Base-by-base conservation (phyloP, 805 yeast genomes). In the Komagataella populi region DNA sequence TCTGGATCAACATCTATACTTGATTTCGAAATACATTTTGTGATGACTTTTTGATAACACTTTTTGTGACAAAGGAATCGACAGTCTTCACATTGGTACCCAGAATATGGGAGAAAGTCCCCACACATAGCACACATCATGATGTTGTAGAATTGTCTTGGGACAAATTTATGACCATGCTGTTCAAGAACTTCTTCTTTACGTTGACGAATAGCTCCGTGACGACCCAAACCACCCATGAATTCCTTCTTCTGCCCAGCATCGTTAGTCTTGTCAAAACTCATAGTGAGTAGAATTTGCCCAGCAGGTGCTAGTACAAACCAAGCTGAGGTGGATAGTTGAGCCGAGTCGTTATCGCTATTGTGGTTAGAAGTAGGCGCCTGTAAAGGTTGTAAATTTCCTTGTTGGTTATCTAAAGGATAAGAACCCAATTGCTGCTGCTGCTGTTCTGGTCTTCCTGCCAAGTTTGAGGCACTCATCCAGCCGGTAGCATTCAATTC, bases 111-210 rank as follows among this genome's bases (percentile, higher is more conserved):
- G 57, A 93, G 72, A 63, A 93, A 93, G 55, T 93, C 98, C 4
- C 96, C 96, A 75, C 99, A 93, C 55, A 90, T 78, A 1, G 98
- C 96, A 71, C 99, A 93, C 57, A 93, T 80, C 97, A 93, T 91
- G 62, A 93, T 87, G 59, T 87, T 87, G 74, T 93, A 93, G 63
- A 90, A 89, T 63, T 89, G 96, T 59, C 87, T 91, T 65, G 87
- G 96, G 46, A 87, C 95, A 69, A 93, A 93, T 66, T 88, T 95
- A 69, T 93, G 99, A 16, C 99, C 99, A 63, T 88, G 95, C 59
- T 88, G 93, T 67, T 91, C 96, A 63, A 82, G 87, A 1, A 93
- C 87, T 57, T 87, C 95, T 61, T 83, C 87, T 58, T 90, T 88
- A 70, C 90, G 82, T 66, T 88, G 93, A 61, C 96, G 84, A 56